Conservation (phyloP, 1,284 basidiomycete species). For the Cryptococcus wingfieldii region DNA sequence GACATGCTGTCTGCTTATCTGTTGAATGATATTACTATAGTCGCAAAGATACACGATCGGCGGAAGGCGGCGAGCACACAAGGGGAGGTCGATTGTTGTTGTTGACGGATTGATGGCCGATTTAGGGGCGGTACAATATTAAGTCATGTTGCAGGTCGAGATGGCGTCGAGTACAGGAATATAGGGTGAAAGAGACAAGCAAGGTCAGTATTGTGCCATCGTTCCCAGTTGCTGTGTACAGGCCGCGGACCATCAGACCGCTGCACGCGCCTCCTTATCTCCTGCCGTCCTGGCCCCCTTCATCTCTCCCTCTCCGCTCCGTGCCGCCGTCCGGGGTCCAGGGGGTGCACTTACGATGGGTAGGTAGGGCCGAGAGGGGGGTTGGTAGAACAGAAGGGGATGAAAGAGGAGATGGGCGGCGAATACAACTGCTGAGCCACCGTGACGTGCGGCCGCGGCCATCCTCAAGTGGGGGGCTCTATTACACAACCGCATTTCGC, state of each 20-base stretch:
- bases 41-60: background rate
- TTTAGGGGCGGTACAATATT: background rate
- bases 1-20: conserved; percentile 19
- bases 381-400: background rate
- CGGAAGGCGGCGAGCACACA: background rate
- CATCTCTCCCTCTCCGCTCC: background rate
- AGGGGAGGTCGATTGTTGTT: background rate
- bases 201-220: background rate
- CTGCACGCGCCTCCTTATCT: background rate
- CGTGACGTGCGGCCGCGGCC: conserved; percentile 2
- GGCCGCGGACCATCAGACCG: too few species aligned
- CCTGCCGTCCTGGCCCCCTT: background rate
- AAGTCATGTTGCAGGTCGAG: too few species aligned
- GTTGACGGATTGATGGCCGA: background rate
- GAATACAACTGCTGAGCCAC: background rate
- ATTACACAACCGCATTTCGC: background rate
- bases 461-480: background rate
- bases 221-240: background rate
- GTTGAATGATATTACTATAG: background rate
- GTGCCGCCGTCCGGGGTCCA: background rate
- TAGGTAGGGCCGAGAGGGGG: background rate
- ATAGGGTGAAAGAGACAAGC: too few species aligned
- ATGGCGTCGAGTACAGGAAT: too few species aligned
- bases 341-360: background rate
- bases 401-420: background rate